Evolutionary conservation across 2,329 filamentous ascomycete genomes (phyloP), one percentile per base, ranked within the genome.

Genomic region (Xylariaceae sp.): DNA sequence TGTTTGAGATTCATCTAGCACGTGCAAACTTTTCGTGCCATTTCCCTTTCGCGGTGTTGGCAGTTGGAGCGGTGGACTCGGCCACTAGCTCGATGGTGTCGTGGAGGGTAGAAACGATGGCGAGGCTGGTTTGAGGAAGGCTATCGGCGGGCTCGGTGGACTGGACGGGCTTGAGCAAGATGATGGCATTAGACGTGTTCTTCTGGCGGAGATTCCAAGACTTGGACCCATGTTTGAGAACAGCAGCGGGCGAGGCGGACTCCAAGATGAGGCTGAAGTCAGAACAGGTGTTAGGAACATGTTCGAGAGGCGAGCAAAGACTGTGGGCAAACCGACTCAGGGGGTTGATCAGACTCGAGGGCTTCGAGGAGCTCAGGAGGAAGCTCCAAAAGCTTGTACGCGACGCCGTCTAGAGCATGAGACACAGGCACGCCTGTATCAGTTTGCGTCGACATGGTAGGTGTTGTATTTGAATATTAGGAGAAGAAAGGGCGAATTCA

Each of bases 131-230:
- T 31, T 69, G 63, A 7, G 68, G 60, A 11, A 67, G 66, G 28
- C 58, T 57, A 16, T 53, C 51, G 39, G 56, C 47, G 16, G 44
- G 28, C 28, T 40, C n/a, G 33, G 46, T 49, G 6, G 46, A 49
- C n/a, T 61, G 51, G 28, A 60, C 62, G 9, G 65, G 69, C 22
- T 70, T 65, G 31, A 86, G 71, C 3, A 87, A 66, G 60, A 86
- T 79, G 43, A 87, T 73, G n/a, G 80, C 78, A 63, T 87, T 87
- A 42, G 83, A 87, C 0, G 83, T 86, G 65, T 86, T 86, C 65
- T 86, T 86, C 62, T 86, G 83, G 31, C 80, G 80, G 43, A 87
- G 73, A 6, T 75, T 75, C 69, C 84, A 87, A 14, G 76, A 78
- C 59, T 76, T 78, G 48, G 71, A 67, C 3, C 74, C 75, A 1